Evolutionary conservation across 345 rosid species (phyloP), one percentile per base, ranked within the genome.

Genomic region (Raphanus sativus): DNA sequence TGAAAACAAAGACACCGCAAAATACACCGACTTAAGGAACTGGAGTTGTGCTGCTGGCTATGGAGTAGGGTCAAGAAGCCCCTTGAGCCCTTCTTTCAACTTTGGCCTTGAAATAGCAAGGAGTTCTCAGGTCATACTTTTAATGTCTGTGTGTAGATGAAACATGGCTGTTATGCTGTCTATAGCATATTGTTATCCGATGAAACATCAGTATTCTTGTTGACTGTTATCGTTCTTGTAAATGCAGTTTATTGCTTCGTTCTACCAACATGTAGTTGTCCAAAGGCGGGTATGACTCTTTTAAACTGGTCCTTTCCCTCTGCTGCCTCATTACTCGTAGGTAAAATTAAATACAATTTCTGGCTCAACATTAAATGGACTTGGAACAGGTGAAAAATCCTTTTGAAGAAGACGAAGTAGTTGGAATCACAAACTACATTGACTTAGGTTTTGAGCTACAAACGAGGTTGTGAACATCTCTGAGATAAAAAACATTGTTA

Each of bases 41-140:
- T 94, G 97, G 96, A 94, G 91, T 78, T 88, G 89, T 80, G 97
- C 98, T 62, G 75, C 90, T 84, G 91, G 94, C 59, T 94, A 94
- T 80, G 97, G 88, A 69, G 83, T 86, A 48, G 97, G 97, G 80
- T 87, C 92, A 15, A 86, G 88, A 81, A 90, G 96, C 77, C 97
- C 96, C 62, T 79, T 91, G 76, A 86, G 91, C 66, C 98, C 97
- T 73, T 90, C 98, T 21, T 94, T 94, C 84, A 91, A 86, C 81
- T 90, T 91, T 80, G 80, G 89, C 58, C 86, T 94, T 73, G 98
- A 94, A 81, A 89, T 94, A 82, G 89, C 85, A 8, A 89, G 84
- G 79, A 84, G 85, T 80, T 90, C 97, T 66, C 87, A 84, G 98
- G 98, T 91, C 65, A 65, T 80, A 25, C 73, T 75, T 73, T 42